Conservation (phyloP, 192 early-diverging fungal species). For the Chytriomyces sp. region DNA sequence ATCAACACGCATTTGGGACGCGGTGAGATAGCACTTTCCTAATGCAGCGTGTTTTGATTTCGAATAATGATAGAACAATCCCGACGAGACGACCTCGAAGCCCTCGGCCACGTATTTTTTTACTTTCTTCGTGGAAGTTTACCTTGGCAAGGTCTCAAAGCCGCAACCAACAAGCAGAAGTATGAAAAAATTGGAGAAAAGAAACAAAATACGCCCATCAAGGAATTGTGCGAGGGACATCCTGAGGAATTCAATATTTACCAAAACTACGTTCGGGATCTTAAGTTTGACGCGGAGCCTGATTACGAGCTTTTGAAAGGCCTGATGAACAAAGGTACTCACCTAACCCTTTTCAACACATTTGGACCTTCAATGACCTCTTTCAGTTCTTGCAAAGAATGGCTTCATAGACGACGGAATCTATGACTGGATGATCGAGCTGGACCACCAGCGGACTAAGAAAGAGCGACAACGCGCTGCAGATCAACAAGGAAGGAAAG, state of each 20-base stretch:
- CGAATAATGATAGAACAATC: constrained; percentile 93
- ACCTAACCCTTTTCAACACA: background rate
- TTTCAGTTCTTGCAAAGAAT: constrained; percentile 49
- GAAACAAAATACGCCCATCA: constrained; percentile 89
- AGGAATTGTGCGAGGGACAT: constrained; percentile 88
- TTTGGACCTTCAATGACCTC: no score
- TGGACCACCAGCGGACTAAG: constrained; percentile 56
- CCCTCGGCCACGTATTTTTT: constrained; percentile 97
- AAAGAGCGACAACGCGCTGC: constrained; percentile 43
- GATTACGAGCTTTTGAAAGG: constrained; percentile 93
- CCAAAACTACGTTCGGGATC: constrained; percentile 84
- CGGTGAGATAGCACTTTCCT: background rate
- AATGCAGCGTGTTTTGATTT: background rate
- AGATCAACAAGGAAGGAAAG: constrained; percentile 24
- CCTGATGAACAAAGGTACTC: constrained; percentile 75
- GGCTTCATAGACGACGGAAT: constrained; percentile 86
- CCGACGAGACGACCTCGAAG: constrained; percentile 93
- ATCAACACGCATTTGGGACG: constrained; percentile 60
- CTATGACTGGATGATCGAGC: constrained; percentile 87
- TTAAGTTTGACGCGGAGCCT: constrained; percentile 94
- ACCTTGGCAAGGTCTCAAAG: constrained; percentile 98
- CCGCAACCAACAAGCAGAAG: constrained; percentile 97
- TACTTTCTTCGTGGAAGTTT: constrained; percentile 92
- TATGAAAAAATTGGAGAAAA: constrained; percentile 99
- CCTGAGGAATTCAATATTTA: constrained; percentile 93